phyloP scores from a whole-genome alignment of 495 filamentous ascomycete species.

The Sporormia fimetaria region DNA sequence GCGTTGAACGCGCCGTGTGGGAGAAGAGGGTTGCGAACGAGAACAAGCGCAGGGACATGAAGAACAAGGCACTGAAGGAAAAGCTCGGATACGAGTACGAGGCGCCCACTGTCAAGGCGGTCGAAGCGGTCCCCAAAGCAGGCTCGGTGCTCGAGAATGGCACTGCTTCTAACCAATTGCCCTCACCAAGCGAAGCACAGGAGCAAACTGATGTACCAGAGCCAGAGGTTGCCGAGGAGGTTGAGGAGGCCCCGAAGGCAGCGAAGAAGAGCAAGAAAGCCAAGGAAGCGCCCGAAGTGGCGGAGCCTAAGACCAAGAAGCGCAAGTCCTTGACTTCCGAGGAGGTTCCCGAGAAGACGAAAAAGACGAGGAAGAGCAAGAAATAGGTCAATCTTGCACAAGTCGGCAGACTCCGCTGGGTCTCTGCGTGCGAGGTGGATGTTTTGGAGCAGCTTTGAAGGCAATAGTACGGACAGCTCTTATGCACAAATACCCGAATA shows the following conservation, averaged over 20 bases:
- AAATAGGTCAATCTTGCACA: slow-evolving; percentile 9
- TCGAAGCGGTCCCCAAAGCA: slow-evolving; percentile 43
- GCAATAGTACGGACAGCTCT: too few species aligned
- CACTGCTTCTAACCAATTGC: slow-evolving; percentile 10
- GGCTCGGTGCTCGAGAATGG: slow-evolving; percentile 26
- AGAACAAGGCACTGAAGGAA: slow-evolving; percentile 61
- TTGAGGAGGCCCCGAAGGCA: slow-evolving; percentile 2
- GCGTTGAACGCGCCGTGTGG: slow-evolving; percentile 64
- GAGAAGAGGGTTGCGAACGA: slow-evolving; percentile 57
- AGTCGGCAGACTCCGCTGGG: too few species aligned
- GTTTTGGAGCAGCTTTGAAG: too few species aligned
- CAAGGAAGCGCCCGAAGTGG: slow-evolving; percentile 23
- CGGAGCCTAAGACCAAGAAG: slow-evolving; percentile 17
- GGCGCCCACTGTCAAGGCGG: slow-evolving; percentile 56
- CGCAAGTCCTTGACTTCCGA: slow-evolving; percentile 11
- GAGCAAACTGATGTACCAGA: slow-evolving; percentile 6
- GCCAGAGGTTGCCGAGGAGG: slow-evolving; percentile 1
- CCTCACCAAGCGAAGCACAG: slow-evolving; percentile 10
- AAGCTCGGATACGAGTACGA: slow-evolving; percentile 74
- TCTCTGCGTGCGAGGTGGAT: too few species aligned
- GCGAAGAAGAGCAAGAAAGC: slow-evolving; percentile 13
- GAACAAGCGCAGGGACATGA: slow-evolving; percentile 50
- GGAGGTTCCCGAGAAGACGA: slow-evolving; percentile 9
- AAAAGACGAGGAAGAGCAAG: slow-evolving; percentile 26
- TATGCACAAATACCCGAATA: too few species aligned